phyloP scores from a whole-genome alignment of 1,139 yeast genomes.

The Taphrina pruni region DNA sequence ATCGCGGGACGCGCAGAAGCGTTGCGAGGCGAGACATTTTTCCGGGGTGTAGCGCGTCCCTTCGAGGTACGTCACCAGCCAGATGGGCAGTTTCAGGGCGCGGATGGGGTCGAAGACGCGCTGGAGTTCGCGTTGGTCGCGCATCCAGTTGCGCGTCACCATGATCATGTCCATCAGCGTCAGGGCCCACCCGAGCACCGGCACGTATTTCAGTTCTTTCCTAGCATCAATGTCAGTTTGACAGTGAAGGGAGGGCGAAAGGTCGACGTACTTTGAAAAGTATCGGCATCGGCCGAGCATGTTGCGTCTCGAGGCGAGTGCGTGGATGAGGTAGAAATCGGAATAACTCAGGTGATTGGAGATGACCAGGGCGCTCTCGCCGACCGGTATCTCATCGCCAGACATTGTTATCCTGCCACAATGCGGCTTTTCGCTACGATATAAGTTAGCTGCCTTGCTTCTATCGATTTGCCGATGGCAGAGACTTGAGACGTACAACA shows the following conservation, averaged over 20 bases:
- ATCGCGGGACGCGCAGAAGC: slow-evolving; percentile 48
- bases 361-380: slow-evolving; percentile 41
- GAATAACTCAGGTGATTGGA: slow-evolving; percentile 41
- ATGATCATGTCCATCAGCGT: slow-evolving; percentile 35
- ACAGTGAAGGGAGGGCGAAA: not conserved
- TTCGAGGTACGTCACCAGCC: slow-evolving; percentile 38
- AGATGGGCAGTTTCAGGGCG: slow-evolving; percentile 27
- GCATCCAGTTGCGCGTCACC: slow-evolving; percentile 33
- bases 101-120: slow-evolving; percentile 28
- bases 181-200: slow-evolving; percentile 37
- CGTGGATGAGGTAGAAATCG: slow-evolving; percentile 40
- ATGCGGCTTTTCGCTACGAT: slow-evolving; percentile 22
- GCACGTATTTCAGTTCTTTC: slow-evolving; percentile 32
- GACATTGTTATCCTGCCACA: slow-evolving; percentile 31
- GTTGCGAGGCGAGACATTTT: slow-evolving; percentile 50
- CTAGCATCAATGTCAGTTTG: not conserved
- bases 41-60: slow-evolving; percentile 40
- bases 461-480: too few relatives aligned
- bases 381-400: slow-evolving; percentile 38
- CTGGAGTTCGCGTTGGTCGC: slow-evolving; percentile 30
- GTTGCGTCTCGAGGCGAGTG: slow-evolving; percentile 48
- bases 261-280: slow-evolving; percentile 44
- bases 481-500: slow-evolving; percentile 19
- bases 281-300: slow-evolving; percentile 47
- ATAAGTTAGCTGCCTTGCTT: not conserved